phyloP scores from a whole-genome alignment of 2,329 filamentous ascomycete genomes.

The Xylariaceae sp. region DNA sequence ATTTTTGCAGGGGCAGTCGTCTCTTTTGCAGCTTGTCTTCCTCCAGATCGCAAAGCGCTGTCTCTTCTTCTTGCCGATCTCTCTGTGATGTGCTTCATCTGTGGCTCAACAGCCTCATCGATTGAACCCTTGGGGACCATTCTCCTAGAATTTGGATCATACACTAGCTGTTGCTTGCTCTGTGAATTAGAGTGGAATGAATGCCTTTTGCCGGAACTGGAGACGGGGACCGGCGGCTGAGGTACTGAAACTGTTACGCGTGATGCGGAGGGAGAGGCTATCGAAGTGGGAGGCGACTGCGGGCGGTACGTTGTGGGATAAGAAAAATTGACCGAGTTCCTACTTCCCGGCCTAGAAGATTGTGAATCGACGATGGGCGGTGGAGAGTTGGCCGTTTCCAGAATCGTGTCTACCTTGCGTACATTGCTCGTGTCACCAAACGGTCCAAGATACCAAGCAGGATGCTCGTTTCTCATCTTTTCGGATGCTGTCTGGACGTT shows the following conservation, averaged over 20 bases:
- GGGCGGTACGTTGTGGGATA: conserved; percentile 45
- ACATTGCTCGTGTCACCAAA: conserved; percentile 42
- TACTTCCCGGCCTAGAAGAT: conserved; percentile 43
- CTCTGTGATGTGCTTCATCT: conserved; percentile 37
- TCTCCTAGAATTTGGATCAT: conserved; percentile 61
- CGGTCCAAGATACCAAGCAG: conserved; percentile 47
- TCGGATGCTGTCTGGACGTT: conserved; percentile 52
- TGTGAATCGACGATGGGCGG: conserved; percentile 26
- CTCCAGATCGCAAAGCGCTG: conserved; percentile 34
- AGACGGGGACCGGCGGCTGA: conserved; percentile 18
- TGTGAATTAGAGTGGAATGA: conserved; percentile 18
- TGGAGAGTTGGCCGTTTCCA: conserved; percentile 35
- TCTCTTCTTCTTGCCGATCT: conserved; percentile 38
- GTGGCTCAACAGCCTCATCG: conserved; percentile 38
- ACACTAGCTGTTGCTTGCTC: conserved; percentile 42
- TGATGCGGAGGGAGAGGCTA: conserved; percentile 22
- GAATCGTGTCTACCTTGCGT: conserved; percentile 41
- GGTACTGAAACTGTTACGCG: conserved; percentile 17
- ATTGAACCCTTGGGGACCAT: conserved; percentile 45
- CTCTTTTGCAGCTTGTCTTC: conserved; percentile 46
- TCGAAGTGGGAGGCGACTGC: conserved; percentile 37
- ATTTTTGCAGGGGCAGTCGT: conserved; percentile 49
- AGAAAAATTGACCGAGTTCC: conserved; percentile 53
- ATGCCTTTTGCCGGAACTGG: conserved; percentile 23
- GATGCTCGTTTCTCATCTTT: conserved; percentile 39